phyloP scores from a whole-genome alignment of 2,329 filamentous ascomycete species.

The Stachybotrys chartarum region DNA sequence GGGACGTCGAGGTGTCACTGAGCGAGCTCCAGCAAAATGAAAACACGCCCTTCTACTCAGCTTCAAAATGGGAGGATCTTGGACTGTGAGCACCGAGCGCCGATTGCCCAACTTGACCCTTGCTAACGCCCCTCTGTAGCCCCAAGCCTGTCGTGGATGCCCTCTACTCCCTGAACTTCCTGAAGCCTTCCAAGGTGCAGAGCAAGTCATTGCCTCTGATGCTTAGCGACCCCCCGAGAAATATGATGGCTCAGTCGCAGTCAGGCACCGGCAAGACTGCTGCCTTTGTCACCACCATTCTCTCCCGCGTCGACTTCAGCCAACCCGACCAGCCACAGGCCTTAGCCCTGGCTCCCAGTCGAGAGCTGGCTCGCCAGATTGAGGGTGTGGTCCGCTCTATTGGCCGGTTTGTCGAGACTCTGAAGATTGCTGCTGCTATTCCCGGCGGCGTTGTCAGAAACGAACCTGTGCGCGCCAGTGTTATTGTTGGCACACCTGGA shows the following conservation, averaged over 20 bases:
- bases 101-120: neutral
- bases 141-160: conserved; percentile 62
- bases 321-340: conserved; percentile 70
- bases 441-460: conserved; percentile 68
- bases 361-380: conserved; percentile 93
- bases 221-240: conserved; percentile 75
- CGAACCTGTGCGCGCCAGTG: conserved; percentile 62
- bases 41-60: conserved; percentile 81
- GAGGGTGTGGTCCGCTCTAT: conserved; percentile 76
- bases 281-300: conserved; percentile 87
- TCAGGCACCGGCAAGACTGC: conserved; percentile 98
- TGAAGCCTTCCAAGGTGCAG: conserved; percentile 96
- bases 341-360: conserved; percentile 81
- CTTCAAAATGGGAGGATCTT: conserved; percentile 76
- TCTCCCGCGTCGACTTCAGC: conserved; percentile 74
- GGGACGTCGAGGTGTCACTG: conserved; percentile 87
- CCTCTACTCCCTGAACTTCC: conserved; percentile 75
- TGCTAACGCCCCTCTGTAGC: conserved; percentile 10
- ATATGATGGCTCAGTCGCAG: conserved; percentile 98
- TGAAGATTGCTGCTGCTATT: conserved; percentile 75
- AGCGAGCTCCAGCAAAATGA: conserved; percentile 82
- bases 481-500: conserved; percentile 89
- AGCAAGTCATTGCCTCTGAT: conserved; percentile 89
- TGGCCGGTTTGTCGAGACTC: conserved; percentile 71
- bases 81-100: conserved; percentile 53